Conservation (phyloP, 129 eudicot species). For the Tagetes erecta region DNA sequence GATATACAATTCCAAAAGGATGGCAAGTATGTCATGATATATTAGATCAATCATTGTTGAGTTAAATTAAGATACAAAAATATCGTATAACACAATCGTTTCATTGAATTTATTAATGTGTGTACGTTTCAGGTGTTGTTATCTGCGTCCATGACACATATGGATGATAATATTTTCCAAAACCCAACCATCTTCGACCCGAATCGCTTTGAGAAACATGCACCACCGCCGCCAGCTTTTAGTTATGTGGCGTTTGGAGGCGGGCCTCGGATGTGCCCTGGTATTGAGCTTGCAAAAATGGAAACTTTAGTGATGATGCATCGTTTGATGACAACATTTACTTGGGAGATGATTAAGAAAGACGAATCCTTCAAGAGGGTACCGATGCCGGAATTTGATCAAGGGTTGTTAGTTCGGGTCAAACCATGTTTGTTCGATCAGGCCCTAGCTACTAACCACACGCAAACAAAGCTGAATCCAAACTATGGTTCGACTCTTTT, state of each 20-base stretch:
- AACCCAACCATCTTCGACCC: conserved; percentile 57
- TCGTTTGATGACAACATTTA: conserved; percentile 50
- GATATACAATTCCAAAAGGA: conserved; percentile 53
- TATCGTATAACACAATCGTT: background rate
- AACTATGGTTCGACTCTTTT: no score
- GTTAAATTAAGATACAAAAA: background rate
- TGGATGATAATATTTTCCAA: conserved; percentile 47
- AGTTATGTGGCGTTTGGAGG: conserved; percentile 60
- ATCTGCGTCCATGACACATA: conserved; percentile 49
- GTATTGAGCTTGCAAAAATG: conserved; percentile 66
- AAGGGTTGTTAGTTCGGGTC: conserved; percentile 48
- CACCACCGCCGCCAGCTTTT: conserved; percentile 52
- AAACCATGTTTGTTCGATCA: no score
- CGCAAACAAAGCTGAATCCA: no score
- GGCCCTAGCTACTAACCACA: no score
- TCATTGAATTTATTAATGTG: background rate
- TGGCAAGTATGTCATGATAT: conserved; percentile 45
- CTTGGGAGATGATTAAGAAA: conserved; percentile 43
- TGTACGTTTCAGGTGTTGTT: conserved; percentile 42
- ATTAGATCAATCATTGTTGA: background rate
- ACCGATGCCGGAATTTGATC: conserved; percentile 52
- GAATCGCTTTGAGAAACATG: conserved; percentile 42
- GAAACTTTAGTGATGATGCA: conserved; percentile 52
- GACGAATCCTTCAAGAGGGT: conserved; percentile 42
- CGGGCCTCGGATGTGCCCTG: conserved; percentile 64